phyloP scores from a whole-genome alignment of 2,329 filamentous ascomycete species.

The Fusarium anthophilum region DNA sequence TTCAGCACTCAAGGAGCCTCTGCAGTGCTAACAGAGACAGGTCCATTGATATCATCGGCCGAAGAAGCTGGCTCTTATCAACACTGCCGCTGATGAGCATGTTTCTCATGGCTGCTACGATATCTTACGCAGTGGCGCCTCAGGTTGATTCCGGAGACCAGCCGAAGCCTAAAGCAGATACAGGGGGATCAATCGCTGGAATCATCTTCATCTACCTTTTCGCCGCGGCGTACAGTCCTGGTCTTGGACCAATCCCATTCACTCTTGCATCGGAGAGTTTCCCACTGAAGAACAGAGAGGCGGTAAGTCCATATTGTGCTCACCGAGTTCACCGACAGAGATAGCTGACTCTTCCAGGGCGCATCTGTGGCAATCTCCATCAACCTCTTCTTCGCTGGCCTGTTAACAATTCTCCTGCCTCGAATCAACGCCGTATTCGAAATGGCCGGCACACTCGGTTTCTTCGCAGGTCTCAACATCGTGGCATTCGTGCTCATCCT shows the following conservation, averaged over 20 bases:
- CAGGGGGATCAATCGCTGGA: conserved; percentile 2
- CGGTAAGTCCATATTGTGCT: conserved; percentile 36
- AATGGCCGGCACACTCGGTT: conserved; percentile 49
- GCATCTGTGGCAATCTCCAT: conserved; percentile 58
- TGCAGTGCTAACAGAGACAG: conserved; percentile 8
- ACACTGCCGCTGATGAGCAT: conserved; percentile 55
- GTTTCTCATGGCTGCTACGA: conserved; percentile 22
- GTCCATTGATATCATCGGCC: conserved; percentile 50
- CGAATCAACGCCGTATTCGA: conserved; percentile 39
- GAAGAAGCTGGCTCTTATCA: conserved; percentile 54
- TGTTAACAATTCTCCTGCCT: conserved; percentile 56
- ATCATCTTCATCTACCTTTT: conserved; percentile 44
- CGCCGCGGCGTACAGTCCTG: conserved; percentile 54
- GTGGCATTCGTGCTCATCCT: conserved; percentile 57
- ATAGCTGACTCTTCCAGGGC: conserved; percentile 45
- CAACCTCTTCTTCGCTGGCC: conserved; percentile 58
- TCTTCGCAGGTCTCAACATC: conserved; percentile 57
- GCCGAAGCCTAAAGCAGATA: neutral
- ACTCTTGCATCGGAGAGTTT: conserved; percentile 61
- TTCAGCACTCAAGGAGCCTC: accelerated
- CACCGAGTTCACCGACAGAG: accelerated
- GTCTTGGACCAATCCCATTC: conserved; percentile 57
- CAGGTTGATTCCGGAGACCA: conserved; percentile 14
- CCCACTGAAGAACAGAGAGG: conserved; percentile 59
- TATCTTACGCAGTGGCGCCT: conserved; percentile 12